phyloP scores from a whole-genome alignment of 2,329 filamentous ascomycete genomes.

The Simplicillium sp. region DNA sequence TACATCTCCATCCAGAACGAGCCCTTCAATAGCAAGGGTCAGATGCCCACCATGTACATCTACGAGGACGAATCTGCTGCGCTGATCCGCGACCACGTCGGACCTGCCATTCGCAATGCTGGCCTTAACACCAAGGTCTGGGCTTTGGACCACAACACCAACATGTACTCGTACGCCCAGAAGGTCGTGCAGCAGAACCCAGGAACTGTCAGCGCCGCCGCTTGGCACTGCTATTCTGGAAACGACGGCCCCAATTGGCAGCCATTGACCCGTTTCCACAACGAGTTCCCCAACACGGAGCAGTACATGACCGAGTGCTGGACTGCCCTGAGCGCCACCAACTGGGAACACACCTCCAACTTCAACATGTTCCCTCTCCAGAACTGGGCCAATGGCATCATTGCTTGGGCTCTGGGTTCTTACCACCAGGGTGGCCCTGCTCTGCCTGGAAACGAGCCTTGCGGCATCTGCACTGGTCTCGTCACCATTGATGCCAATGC shows the following conservation, averaged over 20 bases:
- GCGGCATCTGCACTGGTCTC: conserved; percentile 36
- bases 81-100: conserved; percentile 27
- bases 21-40: conserved; percentile 27
- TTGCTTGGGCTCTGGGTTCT: conserved; percentile 35
- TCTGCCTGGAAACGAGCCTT: conserved; percentile 27
- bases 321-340: conserved; percentile 29
- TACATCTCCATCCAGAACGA: conserved; percentile 36
- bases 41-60: conserved; percentile 28
- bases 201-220: conserved; percentile 21
- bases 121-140: conserved; percentile 34
- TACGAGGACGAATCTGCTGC: conserved; percentile 24
- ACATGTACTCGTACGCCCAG: conserved; percentile 27
- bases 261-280: conserved; percentile 28
- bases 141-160: conserved; percentile 30
- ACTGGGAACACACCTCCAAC: conserved; percentile 25
- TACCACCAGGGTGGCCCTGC: conserved; percentile 32
- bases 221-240: conserved; percentile 32
- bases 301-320: conserved; percentile 43
- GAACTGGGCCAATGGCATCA: conserved; percentile 34
- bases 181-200: conserved; percentile 24
- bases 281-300: conserved; percentile 23
- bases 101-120: conserved; percentile 25
- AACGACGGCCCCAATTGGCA: conserved; percentile 21
- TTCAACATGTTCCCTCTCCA: conserved; percentile 40
- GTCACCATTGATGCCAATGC: conserved; percentile 40